Base-by-base conservation (phyloP, 2,329 filamentous ascomycete species). In the Trichoderma sp. region DNA sequence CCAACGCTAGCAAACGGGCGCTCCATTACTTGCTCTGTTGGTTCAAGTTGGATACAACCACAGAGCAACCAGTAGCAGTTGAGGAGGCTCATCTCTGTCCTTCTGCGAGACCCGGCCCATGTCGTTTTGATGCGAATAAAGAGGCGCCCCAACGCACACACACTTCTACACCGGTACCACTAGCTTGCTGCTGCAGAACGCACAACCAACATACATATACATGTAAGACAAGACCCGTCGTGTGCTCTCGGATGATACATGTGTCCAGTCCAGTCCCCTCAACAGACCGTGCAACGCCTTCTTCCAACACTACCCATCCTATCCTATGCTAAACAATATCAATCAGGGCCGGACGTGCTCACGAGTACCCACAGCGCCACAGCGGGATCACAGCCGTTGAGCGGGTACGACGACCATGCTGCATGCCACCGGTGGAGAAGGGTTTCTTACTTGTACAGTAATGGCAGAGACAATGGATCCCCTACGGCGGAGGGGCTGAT, bases 1-100 rank as follows among this genome's bases (percentile, higher is more conserved):
- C 26, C 37, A 56, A 64, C 59, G 59, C 59, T 68, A 68, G 60
- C 46, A 52, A 26, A 43, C 58, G 59, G 67, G 59, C 67, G 67
- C 54, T 55, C 67, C 13, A 28, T 56, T 59, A 39, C 52, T 7
- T 11, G 26, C 54, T n/a, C 32, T 21, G 54, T 60, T 56, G 34
- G 59, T 60, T 56, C 28, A 46, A 49, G 56, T 49, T 60, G 66
- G 55, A 46, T 26, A 68, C 63, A 59, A 46, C 68, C 32, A 24
- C 24, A 11, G 37, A 43, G 24, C 7, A 11, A 6, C 28, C 39
- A 43, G 61, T 37, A 56, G n/a, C 43, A 21, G 14, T 18, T 37
- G 28, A 10, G 14, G 51, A 43, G 49, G 14, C 46, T 34, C 37
- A 8, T 34, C 26, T 26, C 18, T 11, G 11, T 8, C 14, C 46